A percentile compares a stretch with the other conserved stretches of the same genome.
These are phyloP conservation scores for Suillus decipiens DNA, from an alignment of 768 basidiomycete genomes.

Conservation along the genomic window DNA sequence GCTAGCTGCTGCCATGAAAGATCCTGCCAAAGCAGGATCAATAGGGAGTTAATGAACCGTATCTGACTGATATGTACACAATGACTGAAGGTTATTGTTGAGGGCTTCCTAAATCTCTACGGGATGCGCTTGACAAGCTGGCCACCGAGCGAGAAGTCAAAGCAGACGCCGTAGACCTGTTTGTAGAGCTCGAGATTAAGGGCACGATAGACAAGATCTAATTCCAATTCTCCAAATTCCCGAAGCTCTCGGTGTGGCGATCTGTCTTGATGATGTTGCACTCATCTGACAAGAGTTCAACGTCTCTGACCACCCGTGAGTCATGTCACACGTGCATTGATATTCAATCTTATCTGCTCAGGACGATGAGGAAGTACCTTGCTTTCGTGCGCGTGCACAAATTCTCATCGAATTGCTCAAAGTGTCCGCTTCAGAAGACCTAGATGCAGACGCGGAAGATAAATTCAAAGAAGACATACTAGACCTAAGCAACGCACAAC, in stretches of 20 bases:
- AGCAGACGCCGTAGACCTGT: too few species aligned
- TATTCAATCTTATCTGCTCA: constrained; percentile 26
- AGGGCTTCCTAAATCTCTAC: too few species aligned
- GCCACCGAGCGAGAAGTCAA: too few species aligned
- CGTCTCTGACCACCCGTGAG: constrained; percentile 85
- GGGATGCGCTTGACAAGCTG: too few species aligned
- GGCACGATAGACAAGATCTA: constrained; percentile 89
- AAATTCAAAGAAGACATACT: constrained; percentile 80
- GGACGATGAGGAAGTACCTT: constrained; percentile 91
- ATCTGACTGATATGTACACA: too few species aligned
- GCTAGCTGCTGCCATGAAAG: not conserved
- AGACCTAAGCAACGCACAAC: constrained; percentile 81
- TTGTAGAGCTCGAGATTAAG: too few species aligned
- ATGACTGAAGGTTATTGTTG: too few species aligned
- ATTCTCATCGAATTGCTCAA: constrained; percentile 90
- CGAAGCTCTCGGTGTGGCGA: constrained; percentile 89
- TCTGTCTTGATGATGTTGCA: constrained; percentile 78
- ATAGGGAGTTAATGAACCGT: not conserved
- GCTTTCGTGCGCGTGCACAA: constrained; percentile 92
- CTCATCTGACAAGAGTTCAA: constrained; percentile 88
- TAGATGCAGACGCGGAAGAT: constrained; percentile 57
- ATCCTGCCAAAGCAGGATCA: not conserved
- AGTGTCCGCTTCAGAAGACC: constrained; percentile 47
- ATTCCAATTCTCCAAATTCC: constrained; percentile 81
- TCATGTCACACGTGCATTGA: constrained; percentile 15